A percentile compares a stretch with the other conserved stretches of the same genome.
phyloP scores from a whole-genome alignment of 352 stramenopile species.

The Phytophthora foliorum region DNA sequence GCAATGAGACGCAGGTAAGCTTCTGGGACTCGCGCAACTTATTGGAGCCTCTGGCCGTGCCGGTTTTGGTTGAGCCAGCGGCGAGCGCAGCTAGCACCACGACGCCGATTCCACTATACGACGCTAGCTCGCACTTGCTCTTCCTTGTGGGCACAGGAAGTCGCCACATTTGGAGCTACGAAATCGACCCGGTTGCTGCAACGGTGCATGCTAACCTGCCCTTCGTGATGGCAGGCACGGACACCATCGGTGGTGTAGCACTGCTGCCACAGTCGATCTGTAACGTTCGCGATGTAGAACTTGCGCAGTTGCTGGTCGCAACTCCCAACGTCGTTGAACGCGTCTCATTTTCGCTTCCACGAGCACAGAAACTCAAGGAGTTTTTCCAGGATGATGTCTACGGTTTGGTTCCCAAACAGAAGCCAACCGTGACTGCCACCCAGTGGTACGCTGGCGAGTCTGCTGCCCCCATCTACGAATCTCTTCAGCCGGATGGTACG shows the following conservation, averaged over 20 bases:
- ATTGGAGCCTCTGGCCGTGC: slow-evolving; percentile 63
- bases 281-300: slow-evolving; percentile 74
- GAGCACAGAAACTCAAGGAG: slow-evolving; percentile 67
- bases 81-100: slow-evolving; percentile 51
- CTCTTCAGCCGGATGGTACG: slow-evolving; percentile 62
- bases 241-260: slow-evolving; percentile 65
- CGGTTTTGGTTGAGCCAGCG: slow-evolving; percentile 39
- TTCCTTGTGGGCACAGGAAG: slow-evolving; percentile 76
- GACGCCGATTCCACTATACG: slow-evolving; percentile 72
- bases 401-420: slow-evolving; percentile 41
- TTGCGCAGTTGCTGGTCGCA: slow-evolving; percentile 72
- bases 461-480: slow-evolving; percentile 54
- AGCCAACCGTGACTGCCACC: slow-evolving; percentile 42
- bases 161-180: slow-evolving; percentile 81
- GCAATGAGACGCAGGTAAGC: slow-evolving; percentile 73
- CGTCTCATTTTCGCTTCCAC: slow-evolving; percentile 75
- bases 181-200: slow-evolving; percentile 54
- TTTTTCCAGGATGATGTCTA: slow-evolving; percentile 90
- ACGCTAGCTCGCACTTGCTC: slow-evolving; percentile 70
- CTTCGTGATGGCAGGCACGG: slow-evolving; percentile 58
- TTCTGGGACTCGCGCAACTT: slow-evolving; percentile 83
- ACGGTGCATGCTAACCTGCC: slow-evolving; percentile 70
- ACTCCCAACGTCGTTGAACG: slow-evolving; percentile 59
- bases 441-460: slow-evolving; percentile 73
- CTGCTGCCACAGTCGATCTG: slow-evolving; percentile 75